Evolutionary conservation across 2,329 filamentous ascomycete genomes (phyloP), one percentile per base, ranked within the genome.

Genomic region (Xylariaceae sp.): DNA sequence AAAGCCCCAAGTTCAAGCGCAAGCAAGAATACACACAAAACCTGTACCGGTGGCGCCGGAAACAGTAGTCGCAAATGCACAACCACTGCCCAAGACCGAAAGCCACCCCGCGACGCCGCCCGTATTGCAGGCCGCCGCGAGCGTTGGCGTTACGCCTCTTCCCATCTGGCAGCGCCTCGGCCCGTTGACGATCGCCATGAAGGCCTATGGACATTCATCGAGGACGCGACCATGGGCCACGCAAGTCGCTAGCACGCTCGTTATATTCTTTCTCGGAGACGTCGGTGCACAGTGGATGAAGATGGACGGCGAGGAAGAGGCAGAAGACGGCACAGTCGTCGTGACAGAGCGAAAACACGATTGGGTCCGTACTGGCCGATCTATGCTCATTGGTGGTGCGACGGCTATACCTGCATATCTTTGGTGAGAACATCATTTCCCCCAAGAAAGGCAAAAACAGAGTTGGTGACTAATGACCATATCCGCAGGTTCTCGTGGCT

Each of bases 221-320:
- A 72, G 79, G 41, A 76, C 77, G 40, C 73, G 83, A 40, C 91
- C 92, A 0, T 87, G 88, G 60, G 69, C 77, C n/a, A 94, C 88
- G 8, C 91, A 96, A 70, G 64, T 95, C 49, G 74, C 76, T 53
- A 89, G 80, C 56, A 82, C 86, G 34, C 66, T 95, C 37, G 74
- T 88, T 32, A 88, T 95, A 48, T 95, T 90, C 62, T 74, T 91
- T 32, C 76, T 80, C 40, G 88, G 86, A 7, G 90, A 95, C 65
- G 55, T 93, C 44, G 83, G 81, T 36, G 88, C 89, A 37, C 90
- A 95, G 68, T 73, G 75, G 46, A 80, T 94, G 38, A 19, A 22
- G 27, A 22, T 11, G 3, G 36, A 29, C 17, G 21, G 22, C 5
- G 17, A 20, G 8, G 42, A 7, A 53, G 67, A 70, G 47, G 74